These are phyloP conservation scores for Aspergillus baeticus DNA, from an alignment of 495 filamentous ascomycete species.

Conservation along the genomic window DNA sequence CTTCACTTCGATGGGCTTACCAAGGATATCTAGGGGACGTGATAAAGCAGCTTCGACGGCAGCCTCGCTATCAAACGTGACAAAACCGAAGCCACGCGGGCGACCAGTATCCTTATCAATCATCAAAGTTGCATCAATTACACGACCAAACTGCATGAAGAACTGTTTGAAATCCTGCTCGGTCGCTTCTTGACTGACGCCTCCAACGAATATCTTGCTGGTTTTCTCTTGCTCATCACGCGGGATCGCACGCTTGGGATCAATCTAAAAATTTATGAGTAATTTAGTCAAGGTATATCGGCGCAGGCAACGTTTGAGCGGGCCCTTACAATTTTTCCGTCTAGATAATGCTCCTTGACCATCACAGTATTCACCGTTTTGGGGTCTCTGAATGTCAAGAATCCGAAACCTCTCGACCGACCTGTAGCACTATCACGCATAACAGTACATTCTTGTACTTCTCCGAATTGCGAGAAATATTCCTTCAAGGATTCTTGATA, in stretches of 20 bases:
- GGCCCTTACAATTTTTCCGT: conserved; percentile 90
- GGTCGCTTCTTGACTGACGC: conserved; percentile 94
- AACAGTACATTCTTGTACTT: conserved; percentile 95
- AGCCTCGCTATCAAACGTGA: conserved; percentile 94
- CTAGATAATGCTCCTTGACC: conserved; percentile 98
- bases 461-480: conserved; percentile 97
- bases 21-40: conserved; percentile 82
- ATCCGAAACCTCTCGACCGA: conserved; percentile 92
- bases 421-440: conserved; percentile 96
- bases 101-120: conserved; percentile 99
- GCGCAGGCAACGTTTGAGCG: background rate
- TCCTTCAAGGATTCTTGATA: conserved; percentile 88
- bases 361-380: conserved; percentile 98
- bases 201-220: conserved; percentile 96
- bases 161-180: conserved; percentile 95
- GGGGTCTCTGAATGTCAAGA: conserved; percentile 95
- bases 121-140: conserved; percentile 97
- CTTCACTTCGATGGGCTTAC: conserved; percentile 97
- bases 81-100: conserved; percentile 96
- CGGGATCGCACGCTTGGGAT: conserved; percentile 96
- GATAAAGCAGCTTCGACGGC: conserved; percentile 90
- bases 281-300: conserved; percentile 3
- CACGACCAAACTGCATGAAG: conserved; percentile 93
- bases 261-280: conserved; percentile 64
- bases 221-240: conserved; percentile 97